Evolutionary conservation across 257 asterid genomes (phyloP).

Genomic region (Cinchona pubescens): DNA sequence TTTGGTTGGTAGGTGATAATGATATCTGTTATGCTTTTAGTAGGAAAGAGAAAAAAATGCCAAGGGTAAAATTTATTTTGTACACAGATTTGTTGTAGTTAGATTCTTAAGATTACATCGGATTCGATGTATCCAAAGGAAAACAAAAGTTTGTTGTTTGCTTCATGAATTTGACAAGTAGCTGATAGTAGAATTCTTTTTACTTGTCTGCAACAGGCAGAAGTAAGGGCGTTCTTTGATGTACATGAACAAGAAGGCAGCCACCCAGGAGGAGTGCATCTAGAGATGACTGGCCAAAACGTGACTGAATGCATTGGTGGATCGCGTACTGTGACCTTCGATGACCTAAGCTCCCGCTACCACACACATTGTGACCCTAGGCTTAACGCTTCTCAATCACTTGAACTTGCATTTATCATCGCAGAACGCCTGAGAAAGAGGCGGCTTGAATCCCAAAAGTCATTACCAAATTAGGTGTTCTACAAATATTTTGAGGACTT

Average conservation of each 20-base stretch:
- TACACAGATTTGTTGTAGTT: too few species aligned
- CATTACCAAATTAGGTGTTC: constrained; percentile 18
- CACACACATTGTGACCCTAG: constrained; percentile 85
- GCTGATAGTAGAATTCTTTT: background rate
- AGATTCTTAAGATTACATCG: background rate
- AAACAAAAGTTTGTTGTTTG: background rate
- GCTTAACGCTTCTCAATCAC: constrained; percentile 77
- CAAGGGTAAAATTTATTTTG: background rate
- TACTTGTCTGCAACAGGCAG: constrained; percentile 48
- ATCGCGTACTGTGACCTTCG: constrained; percentile 68
- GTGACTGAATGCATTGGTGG: constrained; percentile 90
- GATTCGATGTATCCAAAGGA: background rate
- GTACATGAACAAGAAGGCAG: constrained; percentile 93
- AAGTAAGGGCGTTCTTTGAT: constrained; percentile 80
- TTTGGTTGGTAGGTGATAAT: constrained; percentile 23
- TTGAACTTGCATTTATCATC: constrained; percentile 68
- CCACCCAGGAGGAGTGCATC: constrained; percentile 74
- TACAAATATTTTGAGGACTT: constrained; percentile 1
- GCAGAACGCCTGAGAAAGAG: constrained; percentile 75
- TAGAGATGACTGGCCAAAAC: constrained; percentile 89
- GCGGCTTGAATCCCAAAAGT: constrained; percentile 46
- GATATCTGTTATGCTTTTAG: background rate
- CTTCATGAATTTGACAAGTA: too few species aligned
- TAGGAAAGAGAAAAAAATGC: background rate
- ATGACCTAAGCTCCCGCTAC: constrained; percentile 75